phyloP scores from a whole-genome alignment of 2,329 filamentous ascomycete genomes.

The Dothistroma septosporum region DNA sequence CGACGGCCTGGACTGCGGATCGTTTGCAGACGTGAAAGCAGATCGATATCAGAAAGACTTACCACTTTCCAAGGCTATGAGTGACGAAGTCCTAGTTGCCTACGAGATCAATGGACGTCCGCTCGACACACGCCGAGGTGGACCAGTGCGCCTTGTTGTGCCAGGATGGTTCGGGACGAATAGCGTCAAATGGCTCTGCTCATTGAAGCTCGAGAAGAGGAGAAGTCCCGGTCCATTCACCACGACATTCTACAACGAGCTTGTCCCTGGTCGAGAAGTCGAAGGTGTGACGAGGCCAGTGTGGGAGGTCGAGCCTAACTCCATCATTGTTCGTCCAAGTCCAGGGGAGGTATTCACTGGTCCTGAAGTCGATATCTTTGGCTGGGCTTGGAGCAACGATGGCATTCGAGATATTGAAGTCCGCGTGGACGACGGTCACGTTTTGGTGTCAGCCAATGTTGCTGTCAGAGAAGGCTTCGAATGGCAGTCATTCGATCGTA shows the following conservation, averaged over 20 bases:
- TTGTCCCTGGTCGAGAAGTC: slow-evolving; percentile 13
- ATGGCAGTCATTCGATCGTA: slow-evolving; percentile 19
- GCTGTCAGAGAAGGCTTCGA: slow-evolving; percentile 11
- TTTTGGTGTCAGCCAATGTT: slow-evolving; percentile 13
- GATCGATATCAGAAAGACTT: slow-evolving; percentile 36
- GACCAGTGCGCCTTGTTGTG: slow-evolving; percentile 32
- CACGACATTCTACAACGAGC: slow-evolving; percentile 31
- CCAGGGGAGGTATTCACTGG: slow-evolving; percentile 12
- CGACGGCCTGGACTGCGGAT: slow-evolving; percentile 31
- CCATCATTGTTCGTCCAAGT: slow-evolving; percentile 27
- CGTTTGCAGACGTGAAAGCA: slow-evolving; percentile 24
- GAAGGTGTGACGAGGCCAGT: slow-evolving; percentile 22
- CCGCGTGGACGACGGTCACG: slow-evolving; percentile 15
- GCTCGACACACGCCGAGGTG: slow-evolving; percentile 27
- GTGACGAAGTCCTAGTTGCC: slow-evolving; percentile 29
- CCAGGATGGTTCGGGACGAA: slow-evolving; percentile 36
- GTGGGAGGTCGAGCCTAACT: slow-evolving; percentile 30
- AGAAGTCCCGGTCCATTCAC: slow-evolving; percentile 29
- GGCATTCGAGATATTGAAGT: slow-evolving; percentile 23
- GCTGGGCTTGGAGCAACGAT: slow-evolving; percentile 31
- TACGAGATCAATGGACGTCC: slow-evolving; percentile 29
- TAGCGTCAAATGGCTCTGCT: slow-evolving; percentile 33
- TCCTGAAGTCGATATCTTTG: slow-evolving; percentile 13
- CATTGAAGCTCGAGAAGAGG: slow-evolving; percentile 19
- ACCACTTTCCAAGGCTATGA: slow-evolving; percentile 28